A percentile compares a stretch with the other conserved stretches of the same genome.
phyloP scores from a whole-genome alignment of 331 rosid genomes.

The Malus hybrid region DNA sequence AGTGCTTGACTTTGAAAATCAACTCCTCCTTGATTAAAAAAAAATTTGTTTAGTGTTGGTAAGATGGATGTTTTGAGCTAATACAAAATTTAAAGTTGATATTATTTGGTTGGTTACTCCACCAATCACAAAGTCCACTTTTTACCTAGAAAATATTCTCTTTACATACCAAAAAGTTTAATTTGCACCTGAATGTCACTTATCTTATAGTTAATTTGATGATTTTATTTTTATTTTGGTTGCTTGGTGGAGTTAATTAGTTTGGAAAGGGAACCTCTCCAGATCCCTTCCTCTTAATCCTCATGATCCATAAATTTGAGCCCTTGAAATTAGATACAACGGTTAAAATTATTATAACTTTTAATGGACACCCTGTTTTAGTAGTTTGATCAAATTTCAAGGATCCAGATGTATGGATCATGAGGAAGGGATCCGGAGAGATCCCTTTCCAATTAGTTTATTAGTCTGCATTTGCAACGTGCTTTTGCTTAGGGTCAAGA shows the following conservation, averaged over 20 bases:
- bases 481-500: neutral
- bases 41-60: too few relatives aligned
- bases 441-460: neutral
- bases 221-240: neutral
- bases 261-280: too few relatives aligned
- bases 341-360: too few relatives aligned
- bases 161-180: neutral
- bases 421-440: neutral
- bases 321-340: too few relatives aligned
- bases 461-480: neutral
- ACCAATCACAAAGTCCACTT: neutral
- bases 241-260: neutral
- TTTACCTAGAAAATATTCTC: neutral
- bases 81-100: neutral
- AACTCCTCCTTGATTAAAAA: too few relatives aligned
- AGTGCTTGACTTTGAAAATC: too few relatives aligned
- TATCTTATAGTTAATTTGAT: neutral
- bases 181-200: neutral
- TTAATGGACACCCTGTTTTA: accelerated
- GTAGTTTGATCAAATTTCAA: too few relatives aligned
- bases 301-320: accelerated
- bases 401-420: accelerated
- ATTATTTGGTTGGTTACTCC: neutral
- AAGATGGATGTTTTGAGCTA: too few relatives aligned
- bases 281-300: too few relatives aligned